Conservation (phyloP, 768 basidiomycete genomes). For the Termitomyces sp. region DNA sequence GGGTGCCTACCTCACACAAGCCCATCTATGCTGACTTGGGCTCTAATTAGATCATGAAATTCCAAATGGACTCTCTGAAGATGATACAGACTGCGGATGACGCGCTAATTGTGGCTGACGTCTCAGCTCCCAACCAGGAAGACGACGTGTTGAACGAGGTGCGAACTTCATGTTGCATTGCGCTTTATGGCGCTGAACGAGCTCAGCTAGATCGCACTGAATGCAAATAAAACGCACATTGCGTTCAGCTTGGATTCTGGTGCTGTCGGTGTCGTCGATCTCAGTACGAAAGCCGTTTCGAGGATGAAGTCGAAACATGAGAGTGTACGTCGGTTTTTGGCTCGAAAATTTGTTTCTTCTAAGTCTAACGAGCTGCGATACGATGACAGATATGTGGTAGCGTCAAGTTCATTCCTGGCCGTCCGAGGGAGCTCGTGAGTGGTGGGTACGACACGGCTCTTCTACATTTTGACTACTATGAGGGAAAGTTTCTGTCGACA, state of each 20-base stretch:
- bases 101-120: slow-evolving; percentile 37
- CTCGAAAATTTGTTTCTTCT: neutral
- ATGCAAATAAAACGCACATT: slow-evolving; percentile 47
- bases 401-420: slow-evolving; percentile 67
- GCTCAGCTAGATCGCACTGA: slow-evolving; percentile 61
- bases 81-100: slow-evolving; percentile 54
- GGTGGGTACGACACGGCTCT: slow-evolving; percentile 73
- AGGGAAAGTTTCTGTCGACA: slow-evolving; percentile 53
- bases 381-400: slow-evolving; percentile 61
- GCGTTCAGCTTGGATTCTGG: slow-evolving; percentile 75
- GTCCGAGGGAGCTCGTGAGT: slow-evolving; percentile 69
- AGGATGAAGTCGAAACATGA: slow-evolving; percentile 61
- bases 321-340: slow-evolving; percentile 43
- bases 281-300: slow-evolving; percentile 41
- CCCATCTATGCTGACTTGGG: neutral
- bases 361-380: slow-evolving; percentile 1
- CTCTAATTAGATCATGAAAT: slow-evolving; percentile 35
- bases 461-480: slow-evolving; percentile 62
- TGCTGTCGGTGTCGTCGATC: slow-evolving; percentile 59
- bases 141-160: slow-evolving; percentile 72
- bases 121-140: slow-evolving; percentile 38
- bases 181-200: slow-evolving; percentile 19
- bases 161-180: slow-evolving; percentile 16
- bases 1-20: slow-evolving; percentile 8
- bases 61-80: slow-evolving; percentile 41